Base-by-base conservation (phyloP, 371 early-diverging fungal species). In the Mucor piriformis region DNA sequence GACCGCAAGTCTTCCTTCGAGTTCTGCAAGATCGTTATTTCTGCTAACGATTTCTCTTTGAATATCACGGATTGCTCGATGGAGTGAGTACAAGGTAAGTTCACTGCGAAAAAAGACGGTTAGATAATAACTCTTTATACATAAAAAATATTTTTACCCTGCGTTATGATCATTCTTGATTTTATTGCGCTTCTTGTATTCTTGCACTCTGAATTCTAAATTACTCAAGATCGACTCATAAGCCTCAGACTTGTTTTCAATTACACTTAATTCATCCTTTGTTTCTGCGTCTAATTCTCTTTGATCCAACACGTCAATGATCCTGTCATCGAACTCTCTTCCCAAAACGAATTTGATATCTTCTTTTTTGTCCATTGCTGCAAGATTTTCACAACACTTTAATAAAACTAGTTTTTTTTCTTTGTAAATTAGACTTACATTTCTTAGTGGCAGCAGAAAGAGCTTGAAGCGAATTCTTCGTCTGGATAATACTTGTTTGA, bases 31-130 rank as follows among this genome's bases (percentile, higher is more conserved):
- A 11, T 60, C 50, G 0, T 51, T 56, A 12, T 54, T 33, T 35
- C 66, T 76, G 12, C 13, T 27, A 13, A 13, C 33, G 8, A 76
- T 23, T 8, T 64, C 68, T 27, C 37, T 54, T 47, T 73, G 71
- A 12, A 76, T 50, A 51, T 76, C 77, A 38, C 67, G 60, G 3
- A 76, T 51, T 7, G 61, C 55, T 6, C 65, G 59, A 52, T 73
- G 65, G 10, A 73, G 43, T 6, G 68, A 42, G 23, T 76, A 76
- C 16, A 69, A 57, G 4, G 69, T 63, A 20, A 64, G 62, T 43
- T 34, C 32, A 16, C 66, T 65, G n/a, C n/a, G n/a, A n/a, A n/a
- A n/a, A n/a, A n/a, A n/a, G n/a, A n/a, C n/a, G n/a, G n/a, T n/a
- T n/a, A n/a, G n/a, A n/a, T n/a, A n/a, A n/a, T n/a, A n/a, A n/a